Evolutionary conservation across 495 filamentous ascomycete genomes (phyloP).

Genomic region (Daldinia loculata): DNA sequence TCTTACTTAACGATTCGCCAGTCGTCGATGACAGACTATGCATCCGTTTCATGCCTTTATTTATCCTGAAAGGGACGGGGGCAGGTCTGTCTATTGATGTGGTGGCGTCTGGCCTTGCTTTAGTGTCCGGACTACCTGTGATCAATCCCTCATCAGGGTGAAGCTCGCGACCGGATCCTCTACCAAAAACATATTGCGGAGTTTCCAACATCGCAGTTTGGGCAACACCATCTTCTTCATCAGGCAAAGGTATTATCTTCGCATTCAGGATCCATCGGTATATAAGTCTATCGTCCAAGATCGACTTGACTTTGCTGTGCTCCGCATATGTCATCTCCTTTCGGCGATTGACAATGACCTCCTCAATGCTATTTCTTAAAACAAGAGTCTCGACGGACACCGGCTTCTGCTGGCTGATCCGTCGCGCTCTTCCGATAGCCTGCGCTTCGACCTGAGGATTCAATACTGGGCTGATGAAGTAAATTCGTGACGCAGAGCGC

Average conservation of each 20-base stretch:
- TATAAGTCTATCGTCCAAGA: constrained; percentile 81
- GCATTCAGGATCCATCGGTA: constrained; percentile 80
- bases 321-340: constrained; percentile 82
- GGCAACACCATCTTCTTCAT: constrained; percentile 54
- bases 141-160: constrained; percentile 52
- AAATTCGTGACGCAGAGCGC: constrained; percentile 82
- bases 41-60: constrained; percentile 29
- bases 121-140: constrained; percentile 35
- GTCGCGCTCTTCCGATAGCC: constrained; percentile 88
- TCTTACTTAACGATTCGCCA: neutral
- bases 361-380: constrained; percentile 82
- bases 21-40: constrained; percentile 7
- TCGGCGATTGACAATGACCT: constrained; percentile 78
- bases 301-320: constrained; percentile 68
- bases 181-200: constrained; percentile 69
- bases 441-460: constrained; percentile 88
- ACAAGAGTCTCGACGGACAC: constrained; percentile 91
- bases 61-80: constrained; percentile 5
- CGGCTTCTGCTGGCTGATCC: constrained; percentile 82
- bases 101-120: constrained; percentile 2
- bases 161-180: constrained; percentile 48
- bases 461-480: constrained; percentile 89
- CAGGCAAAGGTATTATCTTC: constrained; percentile 66
- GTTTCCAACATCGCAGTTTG: constrained; percentile 65
- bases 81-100: neutral